A percentile compares a stretch with the other conserved stretches of the same genome.
phyloP scores from a whole-genome alignment of 176 grass and related monocot genomes.

The Carex scoparia region DNA sequence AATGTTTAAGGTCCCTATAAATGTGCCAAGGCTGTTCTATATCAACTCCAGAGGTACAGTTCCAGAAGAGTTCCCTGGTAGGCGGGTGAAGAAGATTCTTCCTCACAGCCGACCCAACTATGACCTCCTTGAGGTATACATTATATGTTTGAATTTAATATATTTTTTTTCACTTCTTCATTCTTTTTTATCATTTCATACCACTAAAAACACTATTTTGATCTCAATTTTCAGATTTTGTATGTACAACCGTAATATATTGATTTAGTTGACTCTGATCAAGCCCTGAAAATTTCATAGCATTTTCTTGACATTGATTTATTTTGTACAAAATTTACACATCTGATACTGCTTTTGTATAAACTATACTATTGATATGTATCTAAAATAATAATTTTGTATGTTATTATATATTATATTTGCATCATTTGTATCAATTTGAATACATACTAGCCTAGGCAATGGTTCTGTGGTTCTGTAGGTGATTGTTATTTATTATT shows the following conservation, averaged over 20 bases:
- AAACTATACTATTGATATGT: background rate
- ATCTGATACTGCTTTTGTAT: background rate
- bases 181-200: background rate
- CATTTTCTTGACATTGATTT: background rate
- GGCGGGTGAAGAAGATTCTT: constrained; percentile 91
- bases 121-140: constrained; percentile 87
- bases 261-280: background rate
- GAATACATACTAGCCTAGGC: background rate
- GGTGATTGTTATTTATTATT: background rate
- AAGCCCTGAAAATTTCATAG: background rate
- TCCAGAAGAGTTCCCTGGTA: constrained; percentile 83
- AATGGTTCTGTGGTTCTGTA: background rate
- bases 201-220: background rate
- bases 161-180: background rate
- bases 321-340: background rate
- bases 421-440: background rate
- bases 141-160: background rate
- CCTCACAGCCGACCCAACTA: constrained; percentile 77
- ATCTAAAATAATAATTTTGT: background rate
- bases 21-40: constrained; percentile 76
- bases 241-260: background rate
- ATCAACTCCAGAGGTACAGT: constrained; percentile 77
- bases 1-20: constrained; percentile 87
- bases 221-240: background rate
- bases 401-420: background rate